Base-by-base conservation (phyloP, 2,329 filamentous ascomycete species). In the Pseudogymnoascus sp. region DNA sequence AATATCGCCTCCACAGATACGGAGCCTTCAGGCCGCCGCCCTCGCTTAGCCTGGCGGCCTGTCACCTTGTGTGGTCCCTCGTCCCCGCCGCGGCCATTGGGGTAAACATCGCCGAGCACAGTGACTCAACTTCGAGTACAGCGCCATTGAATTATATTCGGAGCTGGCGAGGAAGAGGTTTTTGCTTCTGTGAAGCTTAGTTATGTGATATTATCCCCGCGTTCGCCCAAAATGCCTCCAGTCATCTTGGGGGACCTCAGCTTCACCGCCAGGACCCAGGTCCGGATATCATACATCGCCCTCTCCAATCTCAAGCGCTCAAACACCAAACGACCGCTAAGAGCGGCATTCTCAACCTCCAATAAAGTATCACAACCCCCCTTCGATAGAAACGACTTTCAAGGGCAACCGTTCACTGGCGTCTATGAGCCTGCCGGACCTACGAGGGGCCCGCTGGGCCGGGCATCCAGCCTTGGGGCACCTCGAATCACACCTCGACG, bases 401-500 rank as follows among this genome's bases (percentile, higher is more conserved):
- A 82, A 63, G 82, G 80, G 61, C 84, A 87, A 70, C 82, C 82
- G 17, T 89, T 81, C 72, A 85, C 84, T 7, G 79, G 81, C 46
- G 80, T 79, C 66, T 89, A 89, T 75, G 86, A 89, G 70, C 76
- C 86, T 5, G 83, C 81, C 5, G 75, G 80, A 61, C 84, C 84
- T 2, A 88, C 85, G 15, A 76, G 79, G 26, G 87, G 87, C 0
- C 87, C 87, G n/a, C 74, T 89, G 63, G 81, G 80, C 38, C 64
- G 70, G 59, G 69, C 71, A 29, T 68, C 71, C 63, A 81, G 75
- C 62, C 83, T 84, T 67, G 85, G 84, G 62, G 83, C 86, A 15
- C 83, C 85, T 2, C 79, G 83, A 61, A 85, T 88, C 72, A 88
- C 88, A 62, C 85, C 85, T 1, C 79, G 83, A 64, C 82, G 86